phyloP scores from a whole-genome alignment of 1,284 basidiomycete genomes.

The Tylopilus sp. region DNA sequence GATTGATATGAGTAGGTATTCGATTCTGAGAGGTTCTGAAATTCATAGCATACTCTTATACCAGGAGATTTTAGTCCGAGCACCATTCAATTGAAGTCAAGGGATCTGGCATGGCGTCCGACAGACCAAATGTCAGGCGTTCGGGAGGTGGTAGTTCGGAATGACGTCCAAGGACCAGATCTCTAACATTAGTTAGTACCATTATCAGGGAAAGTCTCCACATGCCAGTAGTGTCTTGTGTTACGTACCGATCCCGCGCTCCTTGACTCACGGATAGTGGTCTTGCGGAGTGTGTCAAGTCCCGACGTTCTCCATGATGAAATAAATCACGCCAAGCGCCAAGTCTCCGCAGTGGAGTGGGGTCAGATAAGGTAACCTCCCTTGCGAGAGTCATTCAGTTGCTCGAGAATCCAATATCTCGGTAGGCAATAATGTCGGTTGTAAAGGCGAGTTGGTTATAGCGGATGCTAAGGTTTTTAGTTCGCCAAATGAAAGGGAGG shows the following conservation, averaged over 20 bases:
- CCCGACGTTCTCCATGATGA: neutral
- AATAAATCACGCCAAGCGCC: slow-evolving; percentile 7
- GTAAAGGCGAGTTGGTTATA: neutral
- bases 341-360: slow-evolving; percentile 15
- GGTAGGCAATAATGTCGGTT: too few species aligned
- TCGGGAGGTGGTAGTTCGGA: slow-evolving; percentile 9
- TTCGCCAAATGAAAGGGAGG: neutral
- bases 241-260: neutral
- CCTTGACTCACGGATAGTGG: slow-evolving; percentile 3
- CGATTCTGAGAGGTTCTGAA: neutral
- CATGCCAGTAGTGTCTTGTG: slow-evolving; percentile 8
- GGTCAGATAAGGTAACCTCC: slow-evolving; percentile 2
- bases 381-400: neutral
- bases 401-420: neutral
- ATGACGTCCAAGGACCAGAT: neutral
- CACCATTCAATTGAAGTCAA: slow-evolving; percentile 5
- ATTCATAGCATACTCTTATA: slow-evolving; percentile 21
- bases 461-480: neutral
- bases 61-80: neutral
- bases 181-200: neutral
- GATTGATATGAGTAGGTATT: slow-evolving; percentile 1
- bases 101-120: slow-evolving; percentile 29
- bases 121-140: slow-evolving; percentile 29
- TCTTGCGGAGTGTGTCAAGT: slow-evolving; percentile 7
- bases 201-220: slow-evolving; percentile 3